Conservation (phyloP, 306 rosid genomes). For the Citrullus amarus region DNA sequence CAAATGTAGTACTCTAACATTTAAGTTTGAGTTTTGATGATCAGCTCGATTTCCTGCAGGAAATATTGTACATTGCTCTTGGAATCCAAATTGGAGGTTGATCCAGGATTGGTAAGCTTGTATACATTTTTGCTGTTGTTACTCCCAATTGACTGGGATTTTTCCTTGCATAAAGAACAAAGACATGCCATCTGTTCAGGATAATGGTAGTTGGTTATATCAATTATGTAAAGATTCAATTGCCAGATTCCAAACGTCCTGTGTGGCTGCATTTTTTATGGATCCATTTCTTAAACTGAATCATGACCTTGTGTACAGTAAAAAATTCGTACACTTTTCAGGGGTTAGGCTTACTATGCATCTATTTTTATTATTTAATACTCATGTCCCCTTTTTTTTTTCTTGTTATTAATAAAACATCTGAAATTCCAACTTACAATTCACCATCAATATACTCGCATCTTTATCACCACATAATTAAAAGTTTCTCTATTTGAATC, state of each 20-base stretch:
- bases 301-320: neutral
- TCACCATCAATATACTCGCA: neutral
- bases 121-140: slow-evolving; percentile 2
- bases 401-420: neutral
- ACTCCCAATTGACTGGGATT: neutral
- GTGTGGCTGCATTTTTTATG: neutral
- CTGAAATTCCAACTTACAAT: neutral
- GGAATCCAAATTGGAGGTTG: slow-evolving; percentile 25
- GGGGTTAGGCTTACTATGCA: neutral
- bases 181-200: neutral
- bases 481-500: neutral
- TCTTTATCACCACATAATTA: neutral
- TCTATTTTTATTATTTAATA: neutral
- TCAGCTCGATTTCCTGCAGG: slow-evolving; percentile 33
- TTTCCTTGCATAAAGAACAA: neutral
- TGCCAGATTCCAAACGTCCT: neutral
- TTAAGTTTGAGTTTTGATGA: neutral
- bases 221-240: neutral
- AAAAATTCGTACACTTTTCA: neutral
- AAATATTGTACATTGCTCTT: slow-evolving; percentile 73
- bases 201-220: neutral
- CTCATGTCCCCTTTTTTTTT: neutral
- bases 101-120: slow-evolving; percentile 37
- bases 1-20: neutral
- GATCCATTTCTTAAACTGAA: neutral